Conservation (phyloP, 768 basidiomycete species). For the Cystofilobasidium ferigula region DNA sequence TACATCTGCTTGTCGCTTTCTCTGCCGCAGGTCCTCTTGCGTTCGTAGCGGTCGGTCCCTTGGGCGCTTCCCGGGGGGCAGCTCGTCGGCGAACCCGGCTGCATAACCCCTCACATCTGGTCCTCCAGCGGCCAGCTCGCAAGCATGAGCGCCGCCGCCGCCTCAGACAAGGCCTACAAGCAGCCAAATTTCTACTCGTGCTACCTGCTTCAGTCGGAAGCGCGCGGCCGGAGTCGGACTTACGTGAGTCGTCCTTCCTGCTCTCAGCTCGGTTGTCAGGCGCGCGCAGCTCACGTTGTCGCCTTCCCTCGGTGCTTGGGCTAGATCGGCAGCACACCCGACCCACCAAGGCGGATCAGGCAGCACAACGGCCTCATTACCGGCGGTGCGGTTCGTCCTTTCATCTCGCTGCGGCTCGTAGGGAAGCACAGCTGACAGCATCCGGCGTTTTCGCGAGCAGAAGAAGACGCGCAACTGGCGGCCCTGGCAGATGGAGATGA, state of each 20-base stretch:
- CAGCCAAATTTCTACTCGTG: slow-evolving; percentile 57
- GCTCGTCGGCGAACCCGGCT: too few relatives aligned
- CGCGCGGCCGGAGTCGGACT: slow-evolving; percentile 48
- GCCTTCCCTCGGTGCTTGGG: background rate
- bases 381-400: slow-evolving; percentile 33
- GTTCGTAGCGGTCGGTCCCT: too few relatives aligned
- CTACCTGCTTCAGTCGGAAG: slow-evolving; percentile 62
- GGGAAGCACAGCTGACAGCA: background rate
- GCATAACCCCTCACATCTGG: too few relatives aligned
- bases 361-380: slow-evolving; percentile 72
- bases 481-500: slow-evolving; percentile 59
- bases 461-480: slow-evolving; percentile 28
- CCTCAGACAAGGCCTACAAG: slow-evolving; percentile 7
- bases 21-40: too few relatives aligned
- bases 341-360: slow-evolving; percentile 42
- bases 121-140: too few relatives aligned
- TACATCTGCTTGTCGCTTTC: too few relatives aligned
- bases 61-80: too few relatives aligned
- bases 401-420: background rate
- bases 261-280: background rate
- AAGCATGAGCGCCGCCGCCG: background rate
- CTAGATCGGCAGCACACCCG: slow-evolving; percentile 40
- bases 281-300: slow-evolving; percentile 5
- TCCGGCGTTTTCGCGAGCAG: background rate
- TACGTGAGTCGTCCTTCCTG: slow-evolving; percentile 46